Conservation (phyloP, 305 asterid genomes). For the Withania somnifera region DNA sequence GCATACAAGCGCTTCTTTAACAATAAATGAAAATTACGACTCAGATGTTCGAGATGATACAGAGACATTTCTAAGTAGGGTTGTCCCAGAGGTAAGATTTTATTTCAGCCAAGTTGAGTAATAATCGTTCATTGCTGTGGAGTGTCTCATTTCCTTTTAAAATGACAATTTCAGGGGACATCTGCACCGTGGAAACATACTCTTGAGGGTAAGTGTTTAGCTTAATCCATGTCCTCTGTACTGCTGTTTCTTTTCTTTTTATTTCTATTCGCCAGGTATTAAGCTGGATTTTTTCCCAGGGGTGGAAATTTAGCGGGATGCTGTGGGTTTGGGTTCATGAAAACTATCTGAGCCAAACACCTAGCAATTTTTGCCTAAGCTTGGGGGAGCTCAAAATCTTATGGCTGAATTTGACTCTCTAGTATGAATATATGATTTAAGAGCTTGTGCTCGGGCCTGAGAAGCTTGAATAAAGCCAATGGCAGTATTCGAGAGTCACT, state of each 20-base stretch:
- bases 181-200: slow-evolving; percentile 96
- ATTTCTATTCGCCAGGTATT: neutral
- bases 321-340: neutral
- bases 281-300: neutral
- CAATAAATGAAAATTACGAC: slow-evolving; percentile 87
- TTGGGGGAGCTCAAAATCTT: neutral
- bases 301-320: neutral
- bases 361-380: neutral
- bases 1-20: slow-evolving; percentile 95
- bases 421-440: neutral
- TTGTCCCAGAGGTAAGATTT: slow-evolving; percentile 84
- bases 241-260: neutral
- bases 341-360: neutral
- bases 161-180: slow-evolving; percentile 49
- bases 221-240: neutral
- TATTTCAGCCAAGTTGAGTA: slow-evolving; percentile 1
- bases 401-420: neutral
- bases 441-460: neutral
- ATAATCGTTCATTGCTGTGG: neutral
- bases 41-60: slow-evolving; percentile 84
- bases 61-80: slow-evolving; percentile 70
- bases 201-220: slow-evolving; percentile 49
- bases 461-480: neutral
- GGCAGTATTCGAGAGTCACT: neutral
- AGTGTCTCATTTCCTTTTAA: slow-evolving; percentile 3